Conservation (phyloP, 495 filamentous ascomycete species). For the Neurospora hispaniola region DNA sequence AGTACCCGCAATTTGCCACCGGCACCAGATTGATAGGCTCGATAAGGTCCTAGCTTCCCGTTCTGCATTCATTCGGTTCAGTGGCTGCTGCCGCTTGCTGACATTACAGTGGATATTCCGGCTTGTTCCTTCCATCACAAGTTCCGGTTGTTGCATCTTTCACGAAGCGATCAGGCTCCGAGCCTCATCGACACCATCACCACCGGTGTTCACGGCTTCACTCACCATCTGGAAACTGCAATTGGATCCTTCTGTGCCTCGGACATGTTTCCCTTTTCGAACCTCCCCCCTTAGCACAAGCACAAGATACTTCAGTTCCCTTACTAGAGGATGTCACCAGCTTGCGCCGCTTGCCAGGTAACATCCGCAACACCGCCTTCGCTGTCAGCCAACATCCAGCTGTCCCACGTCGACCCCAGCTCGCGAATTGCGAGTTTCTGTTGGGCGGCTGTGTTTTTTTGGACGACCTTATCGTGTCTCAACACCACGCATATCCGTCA, state of each 20-base stretch:
- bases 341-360: background rate
- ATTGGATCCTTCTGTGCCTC: background rate
- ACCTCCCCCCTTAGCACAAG: background rate
- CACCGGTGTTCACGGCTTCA: background rate
- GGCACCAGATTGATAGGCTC: background rate
- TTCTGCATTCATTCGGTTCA: background rate
- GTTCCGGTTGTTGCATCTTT: background rate
- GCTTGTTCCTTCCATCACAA: background rate
- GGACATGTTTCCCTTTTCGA: background rate
- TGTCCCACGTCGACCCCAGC: background rate
- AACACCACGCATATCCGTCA: background rate
- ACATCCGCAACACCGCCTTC: background rate
- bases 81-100: background rate
- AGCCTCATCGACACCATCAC: background rate
- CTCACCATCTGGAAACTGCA: background rate
- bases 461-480: background rate
- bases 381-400: background rate
- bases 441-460: background rate
- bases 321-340: background rate
- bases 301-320: background rate
- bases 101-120: background rate
- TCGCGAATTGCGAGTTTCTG: background rate
- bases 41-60: background rate
- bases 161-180: background rate
- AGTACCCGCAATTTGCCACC: background rate